Base-by-base conservation (phyloP, 2,329 filamentous ascomycete species). In the Cladosporium sp. region DNA sequence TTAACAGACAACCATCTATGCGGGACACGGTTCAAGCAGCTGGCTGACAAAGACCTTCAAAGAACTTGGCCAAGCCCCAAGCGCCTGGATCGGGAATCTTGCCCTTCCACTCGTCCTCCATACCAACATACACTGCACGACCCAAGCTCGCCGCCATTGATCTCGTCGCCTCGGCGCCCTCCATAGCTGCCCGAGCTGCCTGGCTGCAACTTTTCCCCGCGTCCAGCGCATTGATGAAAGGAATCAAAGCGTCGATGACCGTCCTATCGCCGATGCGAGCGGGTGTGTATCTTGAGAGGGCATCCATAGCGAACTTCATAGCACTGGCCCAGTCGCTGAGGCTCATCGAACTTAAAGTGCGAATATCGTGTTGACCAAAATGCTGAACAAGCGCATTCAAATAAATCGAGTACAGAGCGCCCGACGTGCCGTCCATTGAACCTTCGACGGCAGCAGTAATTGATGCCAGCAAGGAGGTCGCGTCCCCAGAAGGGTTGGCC, bases 121-220 rank as follows among this genome's bases (percentile, higher is more conserved):
- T 90, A 67, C 91, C 92, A 60, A 96, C 87, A 76, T 96, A 96
- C 12, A 95, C 91, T 1, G 90, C 87, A 66, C 92, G 82, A 11
- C 95, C 95, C 46, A 98, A 81, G 71, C 89, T 95, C 50, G 95
- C 92, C 77, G 90, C 88, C 93, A 98, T 97, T 29, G 89, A 90
- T 81, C 93, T 96, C 23, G 94, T 98, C 31, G 86, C 86, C 69
- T 94, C 89, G 3, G 93, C 90, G 0, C 90, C 94, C 58, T 88
- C 83, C 69, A 86, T 85, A 0, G 93, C 89, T 1, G 91, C 92
- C 72, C 87, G 82, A 0, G 92, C 92, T 8, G 94, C 93, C 74
- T 88, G 83, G 70, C 86, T 84, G 21, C 94, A 77, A 74, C 91
- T 86, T 18, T 86, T 86, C 0, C 88, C 88, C 72, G 85, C 78